A percentile compares a stretch with the other conserved stretches of the same genome.
phyloP scores from a whole-genome alignment of 768 basidiomycete species.

The Termitomyces sp. region DNA sequence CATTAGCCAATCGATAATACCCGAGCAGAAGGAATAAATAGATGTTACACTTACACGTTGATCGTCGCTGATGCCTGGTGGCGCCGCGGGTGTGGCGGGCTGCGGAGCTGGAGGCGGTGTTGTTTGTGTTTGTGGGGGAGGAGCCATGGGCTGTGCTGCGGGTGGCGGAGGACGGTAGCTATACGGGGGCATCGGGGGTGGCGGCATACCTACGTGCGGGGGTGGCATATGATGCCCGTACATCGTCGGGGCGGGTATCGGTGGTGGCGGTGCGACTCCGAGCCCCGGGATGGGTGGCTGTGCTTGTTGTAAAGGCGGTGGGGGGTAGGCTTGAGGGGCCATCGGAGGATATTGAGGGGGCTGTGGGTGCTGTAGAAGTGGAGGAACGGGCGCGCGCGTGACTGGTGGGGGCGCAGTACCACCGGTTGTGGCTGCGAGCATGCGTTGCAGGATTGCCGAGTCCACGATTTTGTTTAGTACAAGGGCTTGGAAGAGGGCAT shows the following conservation, averaged over 20 bases:
- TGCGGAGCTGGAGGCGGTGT: conserved; percentile 22
- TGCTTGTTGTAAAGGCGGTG: conserved; percentile 25
- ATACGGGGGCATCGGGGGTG: conserved; percentile 30
- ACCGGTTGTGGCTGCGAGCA: conserved; percentile 38
- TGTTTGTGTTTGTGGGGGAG: conserved; percentile 23
- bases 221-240: conserved; percentile 24
- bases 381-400: conserved; percentile 24
- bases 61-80: conserved; percentile 44
- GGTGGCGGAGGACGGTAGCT: conserved; percentile 28
- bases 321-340: conserved; percentile 28
- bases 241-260: conserved; percentile 29
- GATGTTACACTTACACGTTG: conserved; percentile 36
- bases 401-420: conserved; percentile 15
- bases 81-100: conserved; percentile 26
- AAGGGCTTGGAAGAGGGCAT: conserved; percentile 94
- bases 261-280: conserved; percentile 23
- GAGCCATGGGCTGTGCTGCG: conserved; percentile 23
- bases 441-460: conserved; percentile 74
- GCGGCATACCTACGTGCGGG: conserved; percentile 22
- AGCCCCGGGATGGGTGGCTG: conserved; percentile 18
- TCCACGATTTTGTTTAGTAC: conserved; percentile 93
- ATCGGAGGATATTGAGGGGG: conserved; percentile 22
- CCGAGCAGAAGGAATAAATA: conserved; percentile 9
- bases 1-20: neutral
- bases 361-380: conserved; percentile 28